These are phyloP conservation scores for Pisolithus orientalis DNA, from an alignment of 768 basidiomycete species.

Conservation along the genomic window DNA sequence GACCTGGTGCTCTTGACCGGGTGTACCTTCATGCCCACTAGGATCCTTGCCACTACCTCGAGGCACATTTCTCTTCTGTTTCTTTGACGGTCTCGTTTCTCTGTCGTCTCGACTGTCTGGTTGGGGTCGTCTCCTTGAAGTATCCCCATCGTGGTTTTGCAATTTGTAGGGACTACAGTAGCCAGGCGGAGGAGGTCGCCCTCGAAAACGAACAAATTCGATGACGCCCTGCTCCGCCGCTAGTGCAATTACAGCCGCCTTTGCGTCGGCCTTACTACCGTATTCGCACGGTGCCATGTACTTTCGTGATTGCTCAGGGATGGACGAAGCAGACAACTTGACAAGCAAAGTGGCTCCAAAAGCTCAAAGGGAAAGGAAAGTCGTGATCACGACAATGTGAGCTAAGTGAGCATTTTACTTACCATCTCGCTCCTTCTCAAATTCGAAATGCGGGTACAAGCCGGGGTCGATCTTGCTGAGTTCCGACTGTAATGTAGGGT, in stretches of 20 bases:
- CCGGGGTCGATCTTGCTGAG: constrained; percentile 36
- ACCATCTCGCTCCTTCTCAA: constrained; percentile 48
- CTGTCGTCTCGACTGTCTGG: constrained; percentile 17
- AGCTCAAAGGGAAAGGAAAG: constrained; percentile 29
- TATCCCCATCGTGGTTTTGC: constrained; percentile 19
- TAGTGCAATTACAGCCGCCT: constrained; percentile 43
- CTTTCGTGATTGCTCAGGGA: constrained; percentile 30
- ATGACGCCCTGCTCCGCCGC: constrained; percentile 53
- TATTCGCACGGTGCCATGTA: constrained; percentile 48
- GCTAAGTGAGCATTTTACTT: constrained; percentile 4
- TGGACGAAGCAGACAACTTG: constrained; percentile 29
- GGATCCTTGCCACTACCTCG: constrained; percentile 3
- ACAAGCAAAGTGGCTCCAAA: constrained; percentile 48
- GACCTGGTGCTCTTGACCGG: neutral
- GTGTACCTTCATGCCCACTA: constrained; percentile 1
- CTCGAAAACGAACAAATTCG: constrained; percentile 54
- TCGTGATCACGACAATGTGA: neutral
- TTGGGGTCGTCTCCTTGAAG: constrained; percentile 33
- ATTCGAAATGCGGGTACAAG: constrained; percentile 36
- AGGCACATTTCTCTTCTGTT: constrained; percentile 21
- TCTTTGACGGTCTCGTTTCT: constrained; percentile 17
- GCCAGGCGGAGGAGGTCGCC: constrained; percentile 34
- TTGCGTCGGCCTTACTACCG: constrained; percentile 55
- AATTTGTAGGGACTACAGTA: constrained; percentile 34
- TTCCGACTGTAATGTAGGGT: constrained; percentile 41